phyloP scores from a whole-genome alignment of 2,329 filamentous ascomycete species.

The Cordyceps fumosorosea region DNA sequence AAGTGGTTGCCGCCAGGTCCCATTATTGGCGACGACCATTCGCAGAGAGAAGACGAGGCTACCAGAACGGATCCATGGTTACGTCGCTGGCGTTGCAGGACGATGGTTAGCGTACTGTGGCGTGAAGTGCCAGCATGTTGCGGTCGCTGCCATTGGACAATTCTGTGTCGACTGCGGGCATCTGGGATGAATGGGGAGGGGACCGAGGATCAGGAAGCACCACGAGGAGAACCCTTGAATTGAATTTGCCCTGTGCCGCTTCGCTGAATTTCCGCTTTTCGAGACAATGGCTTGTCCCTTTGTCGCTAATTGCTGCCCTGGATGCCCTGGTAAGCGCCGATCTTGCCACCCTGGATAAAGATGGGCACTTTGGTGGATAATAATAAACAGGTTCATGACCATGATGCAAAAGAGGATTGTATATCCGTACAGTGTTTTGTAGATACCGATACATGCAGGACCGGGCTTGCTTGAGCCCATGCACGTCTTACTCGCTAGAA shows the following conservation, averaged over 20 bases:
- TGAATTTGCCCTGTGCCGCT: neutral
- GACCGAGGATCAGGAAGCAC: neutral
- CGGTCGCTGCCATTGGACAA: constrained; percentile 3
- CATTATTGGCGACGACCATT: neutral
- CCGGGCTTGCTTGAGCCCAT: neutral
- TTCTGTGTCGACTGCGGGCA: neutral
- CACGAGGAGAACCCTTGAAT: neutral
- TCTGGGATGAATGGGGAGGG: neutral
- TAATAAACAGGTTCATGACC: too few species aligned
- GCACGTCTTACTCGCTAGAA: neutral
- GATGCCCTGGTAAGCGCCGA: neutral
- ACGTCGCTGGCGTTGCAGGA: neutral
- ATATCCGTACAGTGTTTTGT: neutral
- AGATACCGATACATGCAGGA: neutral
- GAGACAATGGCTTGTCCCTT: neutral
- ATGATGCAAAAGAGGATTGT: neutral
- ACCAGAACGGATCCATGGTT: neutral
- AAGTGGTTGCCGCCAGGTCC: neutral
- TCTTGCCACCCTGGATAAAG: neutral
- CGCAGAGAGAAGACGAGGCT: neutral
- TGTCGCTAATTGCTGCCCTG: neutral
- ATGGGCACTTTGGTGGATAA: too few species aligned
- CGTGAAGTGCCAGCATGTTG: neutral
- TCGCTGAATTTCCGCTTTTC: neutral
- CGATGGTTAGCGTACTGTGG: neutral